phyloP scores from a whole-genome alignment of 441 rosid species.

The Iberis amara region DNA sequence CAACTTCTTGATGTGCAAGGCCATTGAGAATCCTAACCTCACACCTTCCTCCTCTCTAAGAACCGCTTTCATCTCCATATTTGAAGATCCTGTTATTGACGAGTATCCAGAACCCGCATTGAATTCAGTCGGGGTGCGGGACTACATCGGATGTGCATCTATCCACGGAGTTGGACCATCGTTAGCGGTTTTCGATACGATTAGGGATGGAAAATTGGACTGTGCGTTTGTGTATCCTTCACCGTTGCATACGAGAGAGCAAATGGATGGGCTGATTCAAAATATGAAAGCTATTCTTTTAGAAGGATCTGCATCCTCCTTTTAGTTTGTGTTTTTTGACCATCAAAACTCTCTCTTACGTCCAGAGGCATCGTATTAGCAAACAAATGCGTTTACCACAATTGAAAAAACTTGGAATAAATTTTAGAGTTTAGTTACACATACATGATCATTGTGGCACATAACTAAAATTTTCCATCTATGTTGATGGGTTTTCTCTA shows the following conservation, averaged over 20 bases:
- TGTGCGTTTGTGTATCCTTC: conserved; percentile 68
- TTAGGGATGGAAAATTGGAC: conserved; percentile 61
- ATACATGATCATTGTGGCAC: too few species aligned
- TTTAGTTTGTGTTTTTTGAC: conserved; percentile 16
- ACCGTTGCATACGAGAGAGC: conserved; percentile 82
- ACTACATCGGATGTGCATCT: conserved; percentile 67
- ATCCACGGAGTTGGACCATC: conserved; percentile 79
- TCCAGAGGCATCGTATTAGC: not conserved
- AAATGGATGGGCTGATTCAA: conserved; percentile 50
- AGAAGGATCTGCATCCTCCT: conserved; percentile 28
- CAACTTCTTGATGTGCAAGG: conserved; percentile 78
- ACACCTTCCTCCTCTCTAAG: conserved; percentile 62
- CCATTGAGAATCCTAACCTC: conserved; percentile 69
- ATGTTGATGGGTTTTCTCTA: too few species aligned
- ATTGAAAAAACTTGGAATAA: too few species aligned
- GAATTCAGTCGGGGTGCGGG: conserved; percentile 41
- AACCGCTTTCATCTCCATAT: conserved; percentile 66
- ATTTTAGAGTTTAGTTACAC: too few species aligned
- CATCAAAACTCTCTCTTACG: not conserved
- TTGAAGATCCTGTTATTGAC: conserved; percentile 59
- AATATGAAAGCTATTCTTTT: conserved; percentile 57
- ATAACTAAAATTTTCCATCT: too few species aligned
- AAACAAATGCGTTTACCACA: too few species aligned
- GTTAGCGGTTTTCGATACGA: conserved; percentile 60
- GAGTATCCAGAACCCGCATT: conserved; percentile 28